Evolutionary conservation across 2,329 filamentous ascomycete species (phyloP).

Genomic region (Lasiodiplodia theobromae): DNA sequence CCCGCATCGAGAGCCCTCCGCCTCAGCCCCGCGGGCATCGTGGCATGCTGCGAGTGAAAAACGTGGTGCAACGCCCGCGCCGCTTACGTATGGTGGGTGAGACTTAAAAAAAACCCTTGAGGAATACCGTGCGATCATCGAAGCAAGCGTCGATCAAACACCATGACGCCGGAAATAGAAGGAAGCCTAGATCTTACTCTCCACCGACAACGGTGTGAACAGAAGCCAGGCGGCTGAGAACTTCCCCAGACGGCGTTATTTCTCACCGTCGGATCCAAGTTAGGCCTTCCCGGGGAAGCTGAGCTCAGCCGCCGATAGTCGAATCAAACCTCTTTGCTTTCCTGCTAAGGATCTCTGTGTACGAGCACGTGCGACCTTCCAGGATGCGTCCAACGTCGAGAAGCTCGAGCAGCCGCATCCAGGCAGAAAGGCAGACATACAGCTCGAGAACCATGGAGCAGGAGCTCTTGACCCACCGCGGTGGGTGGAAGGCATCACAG

Average conservation of each 20-base stretch:
- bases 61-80: slow-evolving; percentile 9
- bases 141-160: slow-evolving; percentile 23
- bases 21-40: slow-evolving; percentile 10
- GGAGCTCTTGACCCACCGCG: not conserved
- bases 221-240: not conserved
- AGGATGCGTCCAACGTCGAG: not conserved
- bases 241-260: not conserved
- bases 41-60: slow-evolving; percentile 9
- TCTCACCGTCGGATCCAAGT: not conserved
- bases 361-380: not conserved
- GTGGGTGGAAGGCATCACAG: not conserved
- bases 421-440: slow-evolving; percentile 6
- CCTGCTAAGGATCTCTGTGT: not conserved
- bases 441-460: slow-evolving; percentile 4
- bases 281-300: slow-evolving; percentile 4
- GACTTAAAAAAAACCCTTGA: slow-evolving; percentile 1
- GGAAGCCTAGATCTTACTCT: slow-evolving; percentile 13
- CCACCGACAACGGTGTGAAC: not conserved
- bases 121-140: not conserved
- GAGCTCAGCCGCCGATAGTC: slow-evolving; percentile 22
- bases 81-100: slow-evolving; percentile 22
- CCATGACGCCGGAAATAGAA: slow-evolving; percentile 18
- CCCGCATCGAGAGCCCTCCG: not conserved
- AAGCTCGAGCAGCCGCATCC: slow-evolving; percentile 7
- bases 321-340: not conserved